Evolutionary conservation across 2,329 filamentous ascomycete species (phyloP).

Genomic region (Sclerotinia nivalis): DNA sequence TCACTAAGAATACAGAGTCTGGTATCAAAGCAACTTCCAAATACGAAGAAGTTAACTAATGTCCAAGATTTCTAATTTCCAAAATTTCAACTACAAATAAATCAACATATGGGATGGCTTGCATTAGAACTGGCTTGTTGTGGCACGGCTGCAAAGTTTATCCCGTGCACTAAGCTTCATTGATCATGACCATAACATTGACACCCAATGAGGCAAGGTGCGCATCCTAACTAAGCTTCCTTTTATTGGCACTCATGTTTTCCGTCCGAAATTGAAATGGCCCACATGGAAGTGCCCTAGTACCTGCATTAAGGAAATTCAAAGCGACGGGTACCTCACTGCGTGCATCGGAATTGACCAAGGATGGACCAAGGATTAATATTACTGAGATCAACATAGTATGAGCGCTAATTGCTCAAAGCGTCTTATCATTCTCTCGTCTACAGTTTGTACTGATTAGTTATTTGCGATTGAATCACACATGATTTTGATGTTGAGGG

Average conservation of each 20-base stretch:
- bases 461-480: neutral
- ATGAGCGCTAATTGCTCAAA: constrained; percentile 17
- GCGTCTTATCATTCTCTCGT: neutral
- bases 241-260: neutral
- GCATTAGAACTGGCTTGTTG: neutral
- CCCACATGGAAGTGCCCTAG: neutral
- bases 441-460: neutral
- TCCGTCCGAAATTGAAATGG: neutral
- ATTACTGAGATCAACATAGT: neutral
- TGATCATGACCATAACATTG: neutral
- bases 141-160: neutral
- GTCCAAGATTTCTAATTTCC: neutral
- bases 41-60: neutral
- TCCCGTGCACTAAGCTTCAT: neutral
- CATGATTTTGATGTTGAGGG: neutral
- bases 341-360: neutral
- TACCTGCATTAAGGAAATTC: neutral
- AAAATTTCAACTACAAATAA: neutral
- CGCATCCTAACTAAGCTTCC: neutral
- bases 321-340: constrained; percentile 8
- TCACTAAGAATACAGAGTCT: neutral
- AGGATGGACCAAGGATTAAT: neutral
- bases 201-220: neutral
- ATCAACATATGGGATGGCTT: neutral
- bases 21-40: neutral